Base-by-base conservation (phyloP, 228 moss, liverwort and hornwort genomes). In the Sphagnum magellanicum region DNA sequence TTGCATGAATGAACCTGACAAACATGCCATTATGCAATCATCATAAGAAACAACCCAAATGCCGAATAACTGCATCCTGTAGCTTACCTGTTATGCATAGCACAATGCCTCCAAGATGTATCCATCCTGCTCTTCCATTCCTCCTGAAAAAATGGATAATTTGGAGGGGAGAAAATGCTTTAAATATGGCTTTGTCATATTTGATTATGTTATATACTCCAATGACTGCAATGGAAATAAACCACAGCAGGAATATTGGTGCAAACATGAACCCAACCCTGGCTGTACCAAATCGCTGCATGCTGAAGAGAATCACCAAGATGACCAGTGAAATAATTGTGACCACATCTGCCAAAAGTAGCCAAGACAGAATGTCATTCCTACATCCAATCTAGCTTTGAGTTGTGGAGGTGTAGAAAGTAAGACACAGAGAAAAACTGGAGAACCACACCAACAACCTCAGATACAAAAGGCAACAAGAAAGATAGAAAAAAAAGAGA, bases 91-190 rank as follows among this genome's bases (percentile, higher is more conserved):
- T 97, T 76, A 97, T 91, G 50, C 91, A 97, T 6, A 97, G 70
- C 32, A 90, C 93, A 70, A 93, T 72, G 50, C 97, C 97, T 74
- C 97, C 97, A 48, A 97, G 91, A 62, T 90, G 84, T 69, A 89
- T 77, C 97, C 97, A 97, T 14, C 91, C 97, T n/a, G 50, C 52
- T 64, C 72, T 65, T 73, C 87, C 79, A 60, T 86, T 88, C 50
- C 71, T 81, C 68, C 71, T 50, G 10, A 97, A 88, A 70, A 91
- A 97, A 50, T 75, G 70, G n/a, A 97, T 70, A 6, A 79, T 87
- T 50, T 90, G 75, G 51, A 86, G 64, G 4, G 97, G 97, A 71
- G 93, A 93, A 65, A 97, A 78, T 10, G 89, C 97, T 75, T 10
- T 72, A 50, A 93, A 93, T 9, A 97, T 81, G n/a, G 81, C 59